Evolutionary conservation across 306 rosid species (phyloP).

Genomic region (Citrullus colocynthis): DNA sequence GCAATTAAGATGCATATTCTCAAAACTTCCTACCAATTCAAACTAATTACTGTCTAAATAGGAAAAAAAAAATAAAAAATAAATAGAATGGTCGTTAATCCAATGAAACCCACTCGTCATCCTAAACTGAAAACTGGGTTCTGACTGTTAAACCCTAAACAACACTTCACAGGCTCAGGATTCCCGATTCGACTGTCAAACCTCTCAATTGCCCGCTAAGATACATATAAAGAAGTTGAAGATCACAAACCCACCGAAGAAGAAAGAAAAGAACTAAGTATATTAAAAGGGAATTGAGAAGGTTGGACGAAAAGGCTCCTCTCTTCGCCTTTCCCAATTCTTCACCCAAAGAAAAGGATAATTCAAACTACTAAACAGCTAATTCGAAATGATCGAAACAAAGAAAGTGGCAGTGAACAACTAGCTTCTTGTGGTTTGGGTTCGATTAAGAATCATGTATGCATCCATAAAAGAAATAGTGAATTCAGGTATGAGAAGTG

Average conservation of each 20-base stretch:
- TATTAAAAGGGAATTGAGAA: neutral
- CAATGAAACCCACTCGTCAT: neutral
- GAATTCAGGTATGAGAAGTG: neutral
- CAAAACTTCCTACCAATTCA: neutral
- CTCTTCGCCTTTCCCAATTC: neutral
- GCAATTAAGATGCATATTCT: neutral
- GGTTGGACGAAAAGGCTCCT: neutral
- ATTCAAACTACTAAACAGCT: neutral
- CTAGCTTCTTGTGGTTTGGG: neutral
- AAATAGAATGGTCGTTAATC: neutral
- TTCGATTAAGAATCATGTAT: neutral
- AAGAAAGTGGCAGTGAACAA: neutral
- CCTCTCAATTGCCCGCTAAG: neutral
- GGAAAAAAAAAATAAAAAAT: neutral
- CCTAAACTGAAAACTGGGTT: neutral
- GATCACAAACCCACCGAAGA: neutral
- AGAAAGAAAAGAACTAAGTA: neutral
- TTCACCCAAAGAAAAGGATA: neutral
- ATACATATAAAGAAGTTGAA: neutral
- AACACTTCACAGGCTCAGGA: neutral
- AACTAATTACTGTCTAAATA: neutral
- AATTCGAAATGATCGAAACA: neutral
- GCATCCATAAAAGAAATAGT: neutral
- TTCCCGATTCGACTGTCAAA: neutral
- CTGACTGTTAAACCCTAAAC: neutral